phyloP scores from a whole-genome alignment of 1,139 yeast species.

The Saccharomyces hybrid region DNA sequence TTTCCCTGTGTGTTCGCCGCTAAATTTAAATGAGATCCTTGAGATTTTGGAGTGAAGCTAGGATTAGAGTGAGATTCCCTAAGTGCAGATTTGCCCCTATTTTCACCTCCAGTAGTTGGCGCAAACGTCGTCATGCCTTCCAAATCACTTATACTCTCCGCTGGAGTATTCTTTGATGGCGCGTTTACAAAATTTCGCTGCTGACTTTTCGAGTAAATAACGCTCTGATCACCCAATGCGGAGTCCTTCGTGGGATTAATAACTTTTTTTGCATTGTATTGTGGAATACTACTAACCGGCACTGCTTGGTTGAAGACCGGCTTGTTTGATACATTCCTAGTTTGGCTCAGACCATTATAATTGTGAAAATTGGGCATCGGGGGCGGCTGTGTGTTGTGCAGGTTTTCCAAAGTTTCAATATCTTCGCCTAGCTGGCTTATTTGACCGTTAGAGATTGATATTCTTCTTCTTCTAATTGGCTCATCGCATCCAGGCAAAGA shows the following conservation, averaged over 20 bases:
- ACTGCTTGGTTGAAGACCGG: slow-evolving; percentile 2
- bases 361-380: slow-evolving; percentile 25
- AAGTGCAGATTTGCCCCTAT: neutral
- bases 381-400: slow-evolving; percentile 34
- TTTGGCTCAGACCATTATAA: slow-evolving; percentile 3
- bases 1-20: slow-evolving; percentile 35
- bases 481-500: slow-evolving; percentile 38
- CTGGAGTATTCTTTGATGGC: neutral
- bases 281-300: neutral
- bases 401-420: slow-evolving; percentile 26
- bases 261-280: neutral
- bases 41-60: neutral
- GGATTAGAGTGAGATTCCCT: neutral
- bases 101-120: neutral
- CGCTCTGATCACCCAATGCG: neutral
- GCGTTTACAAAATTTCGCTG: neutral
- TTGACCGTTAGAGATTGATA: slow-evolving; percentile 75
- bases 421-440: slow-evolving; percentile 57
- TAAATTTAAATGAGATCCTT: slow-evolving; percentile 1
- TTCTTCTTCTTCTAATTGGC: slow-evolving; percentile 45
- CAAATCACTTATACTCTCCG: neutral
- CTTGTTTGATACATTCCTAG: neutral
- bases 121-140: neutral
- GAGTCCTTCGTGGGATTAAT: neutral
- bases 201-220: neutral